phyloP scores from a whole-genome alignment of 352 stramenopile species.

The Pythium brassicae region DNA sequence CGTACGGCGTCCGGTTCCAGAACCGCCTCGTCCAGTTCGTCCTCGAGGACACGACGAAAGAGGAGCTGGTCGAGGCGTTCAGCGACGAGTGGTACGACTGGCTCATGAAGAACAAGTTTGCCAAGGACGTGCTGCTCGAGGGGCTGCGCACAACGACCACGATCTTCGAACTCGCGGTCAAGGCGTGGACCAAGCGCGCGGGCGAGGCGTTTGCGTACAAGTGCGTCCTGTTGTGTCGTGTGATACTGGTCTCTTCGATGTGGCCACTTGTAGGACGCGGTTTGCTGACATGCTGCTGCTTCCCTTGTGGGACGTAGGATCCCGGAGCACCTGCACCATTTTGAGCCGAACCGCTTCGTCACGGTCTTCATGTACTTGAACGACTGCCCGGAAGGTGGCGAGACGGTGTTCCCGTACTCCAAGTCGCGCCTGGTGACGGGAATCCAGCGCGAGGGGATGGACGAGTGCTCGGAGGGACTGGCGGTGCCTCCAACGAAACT shows the following conservation, averaged over 20 bases:
- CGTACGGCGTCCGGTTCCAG: slow-evolving; percentile 53
- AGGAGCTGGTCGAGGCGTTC: slow-evolving; percentile 30
- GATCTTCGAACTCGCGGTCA: slow-evolving; percentile 43
- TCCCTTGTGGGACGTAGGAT: slow-evolving; percentile 13
- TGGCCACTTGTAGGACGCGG: no score
- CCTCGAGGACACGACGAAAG: slow-evolving; percentile 39
- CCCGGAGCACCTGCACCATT: slow-evolving; percentile 43
- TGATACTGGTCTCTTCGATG: neutral
- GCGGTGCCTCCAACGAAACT: slow-evolving; percentile 61
- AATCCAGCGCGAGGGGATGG: slow-evolving; percentile 62
- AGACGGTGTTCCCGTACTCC: slow-evolving; percentile 92
- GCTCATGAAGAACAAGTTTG: slow-evolving; percentile 47
- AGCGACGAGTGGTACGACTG: slow-evolving; percentile 43
- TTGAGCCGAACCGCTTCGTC: slow-evolving; percentile 90
- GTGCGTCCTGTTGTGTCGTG: slow-evolving; percentile 10
- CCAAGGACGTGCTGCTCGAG: slow-evolving; percentile 54
- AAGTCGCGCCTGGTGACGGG: slow-evolving; percentile 46
- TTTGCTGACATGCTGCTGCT: neutral
- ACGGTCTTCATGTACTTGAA: slow-evolving; percentile 96
- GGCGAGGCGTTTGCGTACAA: slow-evolving; percentile 39
- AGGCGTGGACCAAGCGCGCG: slow-evolving; percentile 46
- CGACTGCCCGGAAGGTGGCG: slow-evolving; percentile 88
- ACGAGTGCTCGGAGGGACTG: slow-evolving; percentile 58
- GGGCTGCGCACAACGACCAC: slow-evolving; percentile 22
- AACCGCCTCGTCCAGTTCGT: slow-evolving; percentile 45